Evolutionary conservation across 495 filamentous ascomycete genomes (phyloP), one percentile per base, ranked within the genome.

Genomic region (Penicillium angulare): DNA sequence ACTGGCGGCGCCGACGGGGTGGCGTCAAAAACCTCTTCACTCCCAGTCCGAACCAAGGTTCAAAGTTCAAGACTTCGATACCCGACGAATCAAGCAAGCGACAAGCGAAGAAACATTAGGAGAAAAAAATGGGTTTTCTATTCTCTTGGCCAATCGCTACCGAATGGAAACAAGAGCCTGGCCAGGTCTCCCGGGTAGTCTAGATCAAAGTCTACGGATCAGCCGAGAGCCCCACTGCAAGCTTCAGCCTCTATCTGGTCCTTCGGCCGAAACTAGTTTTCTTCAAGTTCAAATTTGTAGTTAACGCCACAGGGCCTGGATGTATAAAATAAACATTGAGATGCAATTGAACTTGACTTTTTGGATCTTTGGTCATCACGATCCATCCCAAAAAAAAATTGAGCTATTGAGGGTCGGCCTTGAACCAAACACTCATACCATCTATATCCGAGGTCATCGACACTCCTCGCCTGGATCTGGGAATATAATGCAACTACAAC

Each of bases 251-350:
- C 26, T n/a, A 18, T 42, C 9, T 47, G 38, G 34, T 16, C 7
- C 13, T 36, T 49, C 49, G 54, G 54, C 54, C 54, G 45, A 48
- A 22, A 49, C 17, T n/a, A n/a, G n/a, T n/a, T n/a, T n/a, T n/a
- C n/a, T n/a, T n/a, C n/a, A n/a, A n/a, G n/a, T n/a, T n/a, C n/a
- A n/a, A n/a, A n/a, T n/a, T n/a, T n/a, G n/a, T n/a, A n/a, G n/a
- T n/a, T n/a, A n/a, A n/a, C n/a, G n/a, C n/a, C n/a, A n/a, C n/a
- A n/a, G n/a, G n/a, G n/a, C n/a, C n/a, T n/a, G n/a, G n/a, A n/a
- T n/a, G n/a, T n/a, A n/a, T n/a, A n/a, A n/a, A n/a, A n/a, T n/a
- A n/a, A n/a, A n/a, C n/a, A n/a, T n/a, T n/a, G n/a, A n/a, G n/a
- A n/a, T n/a, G n/a, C n/a, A n/a, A n/a, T n/a, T n/a, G n/a, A n/a